These are phyloP conservation scores for Triticum turgidum DNA, from an alignment of 176 grass and related monocot species.

Conservation along the genomic window DNA sequence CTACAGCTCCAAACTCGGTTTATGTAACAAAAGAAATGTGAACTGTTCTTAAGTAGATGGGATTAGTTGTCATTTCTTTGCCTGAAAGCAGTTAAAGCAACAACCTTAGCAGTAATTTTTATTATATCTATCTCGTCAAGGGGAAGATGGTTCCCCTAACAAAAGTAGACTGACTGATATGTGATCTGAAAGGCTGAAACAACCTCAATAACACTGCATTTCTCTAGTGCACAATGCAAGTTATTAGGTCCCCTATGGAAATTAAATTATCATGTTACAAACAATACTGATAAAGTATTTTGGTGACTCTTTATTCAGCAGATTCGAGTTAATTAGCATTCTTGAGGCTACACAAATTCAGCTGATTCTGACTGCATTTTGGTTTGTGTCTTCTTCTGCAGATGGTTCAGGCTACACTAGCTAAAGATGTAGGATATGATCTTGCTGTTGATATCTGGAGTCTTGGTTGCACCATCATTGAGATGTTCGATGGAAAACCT, in stretches of 20 bases:
- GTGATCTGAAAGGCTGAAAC: constrained; percentile 22
- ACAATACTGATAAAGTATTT: not conserved
- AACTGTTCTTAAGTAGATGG: not conserved
- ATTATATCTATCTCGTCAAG: not conserved
- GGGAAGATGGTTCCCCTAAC: not conserved
- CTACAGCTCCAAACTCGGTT: constrained; percentile 13
- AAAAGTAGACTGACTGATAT: not conserved
- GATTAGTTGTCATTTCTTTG: constrained; percentile 3
- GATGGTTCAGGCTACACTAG: constrained; percentile 87
- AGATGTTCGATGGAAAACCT: constrained; percentile 89
- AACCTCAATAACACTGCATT: constrained; percentile 4
- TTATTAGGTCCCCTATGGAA: not conserved
- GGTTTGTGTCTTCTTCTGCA: constrained; percentile 41
- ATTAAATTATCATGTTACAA: constrained; percentile 9
- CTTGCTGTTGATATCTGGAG: constrained; percentile 97
- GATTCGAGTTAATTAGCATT: constrained; percentile 5
- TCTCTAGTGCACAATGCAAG: not conserved
- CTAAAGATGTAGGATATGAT: constrained; percentile 76
- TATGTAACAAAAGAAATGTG: constrained; percentile 1
- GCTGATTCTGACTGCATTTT: constrained; percentile 17
- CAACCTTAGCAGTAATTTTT: not conserved
- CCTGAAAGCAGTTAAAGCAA: not conserved
- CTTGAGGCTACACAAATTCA: not conserved
- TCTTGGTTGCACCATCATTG: constrained; percentile 95
- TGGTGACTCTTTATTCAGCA: not conserved